These are phyloP conservation scores for Priceomyces melissophilus DNA, from an alignment of 805 yeast genomes.

Conservation along the genomic window DNA sequence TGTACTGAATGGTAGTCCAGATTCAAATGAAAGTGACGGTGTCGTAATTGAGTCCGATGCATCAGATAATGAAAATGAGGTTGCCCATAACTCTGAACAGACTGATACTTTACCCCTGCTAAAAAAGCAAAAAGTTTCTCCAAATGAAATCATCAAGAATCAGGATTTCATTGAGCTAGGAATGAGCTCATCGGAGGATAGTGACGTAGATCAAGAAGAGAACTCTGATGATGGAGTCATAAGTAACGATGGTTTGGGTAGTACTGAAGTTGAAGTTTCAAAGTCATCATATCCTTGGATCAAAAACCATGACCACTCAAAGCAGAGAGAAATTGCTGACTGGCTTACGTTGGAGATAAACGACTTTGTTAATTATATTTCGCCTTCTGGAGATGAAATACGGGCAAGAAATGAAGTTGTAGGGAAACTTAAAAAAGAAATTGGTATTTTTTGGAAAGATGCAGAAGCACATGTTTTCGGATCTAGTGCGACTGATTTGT, in stretches of 20 bases:
- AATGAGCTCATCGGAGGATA: slow-evolving; percentile 43
- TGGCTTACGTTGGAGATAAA: slow-evolving; percentile 85
- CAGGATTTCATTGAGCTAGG: slow-evolving; percentile 58
- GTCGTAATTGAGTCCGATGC: slow-evolving; percentile 22
- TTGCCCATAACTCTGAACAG: slow-evolving; percentile 3
- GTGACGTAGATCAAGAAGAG: slow-evolving; percentile 19
- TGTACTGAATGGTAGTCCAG: slow-evolving; percentile 9
- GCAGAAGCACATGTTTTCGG: slow-evolving; percentile 87
- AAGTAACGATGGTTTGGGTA: slow-evolving; percentile 34
- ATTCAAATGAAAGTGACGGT: slow-evolving; percentile 9
- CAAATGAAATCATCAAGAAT: slow-evolving; percentile 41
- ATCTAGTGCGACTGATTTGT: slow-evolving; percentile 88
- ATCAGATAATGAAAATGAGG: slow-evolving; percentile 4
- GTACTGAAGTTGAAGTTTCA: slow-evolving; percentile 19
- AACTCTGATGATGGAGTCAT: slow-evolving; percentile 31
- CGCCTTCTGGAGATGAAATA: slow-evolving; percentile 79
- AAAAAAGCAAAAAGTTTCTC: slow-evolving; percentile 11
- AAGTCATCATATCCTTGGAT: slow-evolving; percentile 67
- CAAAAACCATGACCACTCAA: slow-evolving; percentile 70
- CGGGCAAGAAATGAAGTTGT: slow-evolving; percentile 64
- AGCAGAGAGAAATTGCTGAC: slow-evolving; percentile 72
- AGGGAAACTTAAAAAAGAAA: slow-evolving; percentile 50
- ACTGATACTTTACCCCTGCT: slow-evolving; percentile 2
- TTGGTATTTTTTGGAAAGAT: slow-evolving; percentile 65
- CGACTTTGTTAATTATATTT: slow-evolving; percentile 79